phyloP scores from a whole-genome alignment of 2,329 filamentous ascomycete species.

The Westerdykella sp. region DNA sequence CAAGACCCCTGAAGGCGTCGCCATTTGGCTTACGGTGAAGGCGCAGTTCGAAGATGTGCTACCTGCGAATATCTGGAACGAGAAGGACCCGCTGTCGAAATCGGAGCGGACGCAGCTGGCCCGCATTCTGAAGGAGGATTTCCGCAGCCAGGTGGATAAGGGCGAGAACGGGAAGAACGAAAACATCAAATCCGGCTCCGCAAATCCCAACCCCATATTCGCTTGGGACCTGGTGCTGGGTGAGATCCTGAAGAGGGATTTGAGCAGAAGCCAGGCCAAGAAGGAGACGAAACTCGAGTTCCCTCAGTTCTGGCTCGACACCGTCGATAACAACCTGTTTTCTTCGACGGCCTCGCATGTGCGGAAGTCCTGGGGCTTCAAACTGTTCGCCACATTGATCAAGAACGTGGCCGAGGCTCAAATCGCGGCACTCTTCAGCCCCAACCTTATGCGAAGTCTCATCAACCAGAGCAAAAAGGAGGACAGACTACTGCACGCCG shows the following conservation, averaged over 20 bases:
- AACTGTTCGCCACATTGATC: constrained; percentile 74
- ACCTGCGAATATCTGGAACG: constrained; percentile 65
- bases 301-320: constrained; percentile 74
- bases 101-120: constrained; percentile 64
- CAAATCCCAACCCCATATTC: constrained; percentile 76
- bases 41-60: constrained; percentile 58
- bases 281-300: constrained; percentile 47
- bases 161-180: constrained; percentile 42
- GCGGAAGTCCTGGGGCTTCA: constrained; percentile 87
- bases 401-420: constrained; percentile 45
- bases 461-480: constrained; percentile 34
- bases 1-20: constrained; percentile 81
- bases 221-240: constrained; percentile 76
- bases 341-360: constrained; percentile 74
- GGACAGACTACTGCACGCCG: constrained; percentile 49
- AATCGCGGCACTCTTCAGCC: constrained; percentile 64
- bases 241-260: constrained; percentile 27
- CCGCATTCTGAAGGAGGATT: constrained; percentile 73
- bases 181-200: constrained; percentile 59
- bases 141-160: constrained; percentile 39
- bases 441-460: constrained; percentile 62
- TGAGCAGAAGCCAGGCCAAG: constrained; percentile 25
- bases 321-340: constrained; percentile 83
- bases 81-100: constrained; percentile 63
- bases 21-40: constrained; percentile 72